These are phyloP conservation scores for Holtermannia corniformis DNA, from an alignment of 768 basidiomycete species.

Conservation along the genomic window DNA sequence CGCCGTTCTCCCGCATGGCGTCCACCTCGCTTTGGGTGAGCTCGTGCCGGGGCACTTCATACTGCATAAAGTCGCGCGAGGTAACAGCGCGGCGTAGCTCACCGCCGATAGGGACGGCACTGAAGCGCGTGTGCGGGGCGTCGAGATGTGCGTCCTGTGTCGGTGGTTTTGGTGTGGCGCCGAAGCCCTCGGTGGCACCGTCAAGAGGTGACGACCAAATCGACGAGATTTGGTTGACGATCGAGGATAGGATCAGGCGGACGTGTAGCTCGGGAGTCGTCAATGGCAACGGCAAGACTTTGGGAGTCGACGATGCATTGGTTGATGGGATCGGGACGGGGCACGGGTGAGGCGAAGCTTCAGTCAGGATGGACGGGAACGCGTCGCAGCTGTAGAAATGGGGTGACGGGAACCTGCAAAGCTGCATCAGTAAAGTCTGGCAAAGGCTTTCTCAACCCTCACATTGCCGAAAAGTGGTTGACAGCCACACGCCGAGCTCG, in stretches of 20 bases:
- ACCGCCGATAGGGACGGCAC: not conserved
- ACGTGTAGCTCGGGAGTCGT: constrained; percentile 27
- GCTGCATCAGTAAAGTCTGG: not conserved
- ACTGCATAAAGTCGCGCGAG: constrained; percentile 34
- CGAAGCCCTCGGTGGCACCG: not conserved
- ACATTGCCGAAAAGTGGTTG: constrained; percentile 42
- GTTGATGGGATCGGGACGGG: constrained; percentile 14
- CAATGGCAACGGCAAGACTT: constrained; percentile 15
- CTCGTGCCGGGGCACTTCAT: constrained; percentile 30
- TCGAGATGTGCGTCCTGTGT: not conserved
- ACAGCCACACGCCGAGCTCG: constrained; percentile 29
- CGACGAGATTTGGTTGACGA: constrained; percentile 32
- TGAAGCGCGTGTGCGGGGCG: not conserved
- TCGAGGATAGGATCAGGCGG: constrained; percentile 31
- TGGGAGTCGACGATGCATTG: constrained; percentile 5
- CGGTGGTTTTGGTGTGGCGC: not conserved
- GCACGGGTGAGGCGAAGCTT: constrained; percentile 22
- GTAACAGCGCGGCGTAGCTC: constrained; percentile 17
- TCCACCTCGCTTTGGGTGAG: constrained; percentile 17
- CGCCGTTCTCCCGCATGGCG: constrained; percentile 4
- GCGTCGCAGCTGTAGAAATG: constrained; percentile 26
- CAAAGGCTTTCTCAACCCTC: not conserved
- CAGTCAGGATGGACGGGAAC: constrained; percentile 28
- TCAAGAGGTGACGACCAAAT: constrained; percentile 13
- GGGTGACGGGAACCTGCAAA: constrained; percentile 38